Conservation (phyloP, 2,329 filamentous ascomycete genomes). For the Sordariomycetes sp. region DNA sequence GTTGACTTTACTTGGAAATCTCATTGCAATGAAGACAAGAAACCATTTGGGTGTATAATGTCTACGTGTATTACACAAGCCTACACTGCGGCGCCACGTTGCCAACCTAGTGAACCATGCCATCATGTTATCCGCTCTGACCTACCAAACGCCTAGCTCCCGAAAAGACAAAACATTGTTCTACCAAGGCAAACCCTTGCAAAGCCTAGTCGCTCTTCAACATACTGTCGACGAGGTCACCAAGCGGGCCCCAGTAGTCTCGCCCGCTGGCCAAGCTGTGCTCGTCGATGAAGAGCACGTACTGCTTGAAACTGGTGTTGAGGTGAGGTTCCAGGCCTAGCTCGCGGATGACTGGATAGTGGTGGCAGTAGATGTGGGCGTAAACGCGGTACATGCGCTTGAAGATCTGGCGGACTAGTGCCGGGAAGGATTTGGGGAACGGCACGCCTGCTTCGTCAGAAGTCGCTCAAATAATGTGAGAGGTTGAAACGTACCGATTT, state of each 20-base stretch:
- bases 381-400: slow-evolving; percentile 98
- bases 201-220: slow-evolving; percentile 71
- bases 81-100: no score
- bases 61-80: no score
- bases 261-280: slow-evolving; percentile 85
- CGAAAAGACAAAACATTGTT: no score
- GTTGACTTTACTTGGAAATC: no score
- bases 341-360: slow-evolving; percentile 94
- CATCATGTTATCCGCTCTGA: no score
- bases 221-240: slow-evolving; percentile 97
- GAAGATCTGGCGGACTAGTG: slow-evolving; percentile 89
- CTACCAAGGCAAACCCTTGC: background rate
- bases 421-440: slow-evolving; percentile 86
- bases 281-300: slow-evolving; percentile 97
- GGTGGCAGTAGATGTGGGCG: slow-evolving; percentile 98
- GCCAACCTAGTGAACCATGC: no score
- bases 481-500: slow-evolving; percentile 54
- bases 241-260: slow-evolving; percentile 94
- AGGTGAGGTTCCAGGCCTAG: slow-evolving; percentile 93
- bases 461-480: slow-evolving; percentile 6
- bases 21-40: no score
- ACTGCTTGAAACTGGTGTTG: slow-evolving; percentile 99
- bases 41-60: no score
- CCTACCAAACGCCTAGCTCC: no score
- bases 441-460: slow-evolving; percentile 61